Evolutionary conservation across 371 early-diverging fungal genomes (phyloP).

Genomic region (Mortierella sp.): DNA sequence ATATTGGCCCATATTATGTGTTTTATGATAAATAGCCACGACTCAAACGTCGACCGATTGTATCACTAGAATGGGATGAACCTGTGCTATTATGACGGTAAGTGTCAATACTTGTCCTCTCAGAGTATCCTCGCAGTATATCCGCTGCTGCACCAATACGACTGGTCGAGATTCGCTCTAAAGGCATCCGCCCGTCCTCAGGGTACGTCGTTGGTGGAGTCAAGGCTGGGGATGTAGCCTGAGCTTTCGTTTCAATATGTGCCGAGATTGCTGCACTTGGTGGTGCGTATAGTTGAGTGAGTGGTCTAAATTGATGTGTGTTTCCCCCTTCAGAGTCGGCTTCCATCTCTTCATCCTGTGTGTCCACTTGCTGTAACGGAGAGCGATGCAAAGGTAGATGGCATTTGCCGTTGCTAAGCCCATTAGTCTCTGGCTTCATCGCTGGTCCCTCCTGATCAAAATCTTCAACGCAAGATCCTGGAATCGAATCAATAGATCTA

Average conservation of each 20-base stretch:
- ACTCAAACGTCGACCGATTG: constrained; percentile 45
- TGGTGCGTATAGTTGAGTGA: constrained; percentile 35
- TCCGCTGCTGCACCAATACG: constrained; percentile 42
- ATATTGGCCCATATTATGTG: neutral
- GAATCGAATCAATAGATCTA: neutral
- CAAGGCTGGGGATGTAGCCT: constrained; percentile 36
- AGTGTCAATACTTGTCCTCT: constrained; percentile 27
- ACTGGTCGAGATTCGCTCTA: constrained; percentile 22
- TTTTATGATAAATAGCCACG: constrained; percentile 31
- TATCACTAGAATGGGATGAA: constrained; percentile 45
- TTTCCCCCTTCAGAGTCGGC: constrained; percentile 10
- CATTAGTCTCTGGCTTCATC: constrained; percentile 11
- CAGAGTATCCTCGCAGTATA: constrained; percentile 39
- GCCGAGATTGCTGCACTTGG: constrained; percentile 48
- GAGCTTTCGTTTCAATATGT: constrained; percentile 43
- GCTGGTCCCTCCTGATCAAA: constrained; percentile 31
- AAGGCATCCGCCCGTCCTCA: constrained; percentile 31
- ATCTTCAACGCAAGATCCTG: constrained; percentile 20
- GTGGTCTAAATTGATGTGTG: constrained; percentile 17
- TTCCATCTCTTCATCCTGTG: constrained; percentile 13
- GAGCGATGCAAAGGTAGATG: constrained; percentile 31
- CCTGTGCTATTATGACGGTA: constrained; percentile 43
- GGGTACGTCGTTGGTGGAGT: constrained; percentile 33
- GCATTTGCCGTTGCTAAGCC: constrained; percentile 5
- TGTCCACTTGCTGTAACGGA: constrained; percentile 25